Evolutionary conservation across 129 eudicot genomes (phyloP), one percentile per base, ranked within the genome.

Genomic region (Flaveria linearis): DNA sequence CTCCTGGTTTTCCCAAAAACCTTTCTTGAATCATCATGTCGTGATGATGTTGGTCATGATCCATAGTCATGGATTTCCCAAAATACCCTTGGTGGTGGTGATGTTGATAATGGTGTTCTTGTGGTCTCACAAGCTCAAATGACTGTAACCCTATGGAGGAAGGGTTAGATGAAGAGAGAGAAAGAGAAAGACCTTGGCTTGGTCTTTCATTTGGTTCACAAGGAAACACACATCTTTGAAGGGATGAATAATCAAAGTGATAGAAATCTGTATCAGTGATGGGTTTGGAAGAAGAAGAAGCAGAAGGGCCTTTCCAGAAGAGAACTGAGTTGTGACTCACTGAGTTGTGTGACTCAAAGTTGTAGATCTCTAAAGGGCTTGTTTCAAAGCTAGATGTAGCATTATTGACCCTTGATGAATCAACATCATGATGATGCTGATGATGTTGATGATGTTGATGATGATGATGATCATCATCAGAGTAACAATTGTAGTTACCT

Each of bases 201-300:
- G 91, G 93, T 83, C 89, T 89, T 77, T 87, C 97, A 69, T 89
- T 87, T 41, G 86, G 84, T 80, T 86, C 96, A 82, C 96, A 87
- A 22, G 91, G 83, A 77, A 89, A 92, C 41, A 86, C 90, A 81
- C 88, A 82, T 71, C 95, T 82, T 74, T 80, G 84, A 84, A 88
- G 73, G 45, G 92, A 74, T 23, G 92, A 78, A 9, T 92, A 90
- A 70, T 84, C 90, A 22, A 79, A 72, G 52, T 85, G 82, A 58
- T 87, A 85, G 71, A 88, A 79, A 50, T 88, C 92, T 17, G 85
- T 57, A 47, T 78, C 78, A 20, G 49, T 69, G 51, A 81, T 78
- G 68, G 74, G 69, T 76, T 88, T 88, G 58, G 83, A 79, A 78
- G 82, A 69, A 69, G 63, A 23, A 9, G 63, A 25, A 9, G 81